A percentile compares a stretch with the other conserved stretches of the same genome.
These are phyloP conservation scores for Fusarium sp. DNA, from an alignment of 2,329 filamentous ascomycete genomes.

Conservation along the genomic window DNA sequence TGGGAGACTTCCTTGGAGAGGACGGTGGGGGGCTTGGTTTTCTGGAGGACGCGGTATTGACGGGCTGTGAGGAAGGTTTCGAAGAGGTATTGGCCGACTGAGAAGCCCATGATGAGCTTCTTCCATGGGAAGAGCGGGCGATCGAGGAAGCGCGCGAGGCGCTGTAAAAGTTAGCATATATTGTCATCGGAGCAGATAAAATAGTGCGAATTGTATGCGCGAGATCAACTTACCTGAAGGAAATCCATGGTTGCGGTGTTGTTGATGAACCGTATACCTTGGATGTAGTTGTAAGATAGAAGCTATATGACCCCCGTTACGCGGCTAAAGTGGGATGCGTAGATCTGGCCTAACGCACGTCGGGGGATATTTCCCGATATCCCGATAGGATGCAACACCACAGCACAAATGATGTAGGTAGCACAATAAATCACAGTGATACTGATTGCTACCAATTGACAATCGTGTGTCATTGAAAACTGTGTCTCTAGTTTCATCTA, in stretches of 20 bases:
- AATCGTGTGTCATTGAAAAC: background rate
- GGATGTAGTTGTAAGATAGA: conserved; percentile 39
- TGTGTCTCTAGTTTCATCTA: background rate
- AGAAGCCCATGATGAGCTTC: conserved; percentile 94
- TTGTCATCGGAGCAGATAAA: background rate
- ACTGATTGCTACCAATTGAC: background rate
- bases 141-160: conserved; percentile 87
- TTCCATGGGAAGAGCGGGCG: conserved; percentile 97
- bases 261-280: conserved; percentile 37
- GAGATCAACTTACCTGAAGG: conserved; percentile 55
- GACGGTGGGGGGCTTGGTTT: conserved; percentile 84
- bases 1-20: conserved; percentile 88
- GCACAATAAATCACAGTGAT: background rate
- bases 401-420: background rate
- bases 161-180: conserved; percentile 55
- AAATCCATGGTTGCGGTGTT: conserved; percentile 57
- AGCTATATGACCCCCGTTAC: conserved; percentile 24
- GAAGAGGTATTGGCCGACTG: conserved; percentile 88
- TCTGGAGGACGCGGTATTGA: conserved; percentile 88
- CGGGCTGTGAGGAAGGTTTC: conserved; percentile 90
- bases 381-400: conserved; percentile 28
- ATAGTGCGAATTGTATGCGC: too few relatives aligned
- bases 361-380: conserved; percentile 36
- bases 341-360: conserved; percentile 42
- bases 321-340: conserved; percentile 31